phyloP scores from a whole-genome alignment of 495 filamentous ascomycete species.

The Neurospora sp. region DNA sequence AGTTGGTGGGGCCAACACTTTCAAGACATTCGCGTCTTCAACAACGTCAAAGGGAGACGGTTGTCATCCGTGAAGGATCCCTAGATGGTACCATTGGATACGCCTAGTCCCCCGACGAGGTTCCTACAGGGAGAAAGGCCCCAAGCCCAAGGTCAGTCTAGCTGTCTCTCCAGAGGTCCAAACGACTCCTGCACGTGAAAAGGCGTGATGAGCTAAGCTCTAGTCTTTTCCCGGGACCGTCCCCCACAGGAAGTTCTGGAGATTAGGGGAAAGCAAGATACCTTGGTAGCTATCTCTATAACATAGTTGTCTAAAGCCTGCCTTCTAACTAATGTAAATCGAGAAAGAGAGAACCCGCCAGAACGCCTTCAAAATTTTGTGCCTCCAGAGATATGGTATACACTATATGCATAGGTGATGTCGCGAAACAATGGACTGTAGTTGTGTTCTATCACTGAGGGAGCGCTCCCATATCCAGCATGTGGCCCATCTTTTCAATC shows the following conservation, averaged over 20 bases:
- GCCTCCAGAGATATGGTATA: neutral
- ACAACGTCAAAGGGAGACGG: neutral
- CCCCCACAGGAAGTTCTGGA: neutral
- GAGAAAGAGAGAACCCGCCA: neutral
- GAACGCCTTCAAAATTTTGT: neutral
- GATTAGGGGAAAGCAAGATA: too few relatives aligned
- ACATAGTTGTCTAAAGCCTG: neutral
- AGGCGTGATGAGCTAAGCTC: neutral
- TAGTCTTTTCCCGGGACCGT: neutral
- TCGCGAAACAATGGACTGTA: neutral
- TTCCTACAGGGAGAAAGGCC: neutral
- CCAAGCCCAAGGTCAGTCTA: too few relatives aligned
- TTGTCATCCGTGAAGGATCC: too few relatives aligned
- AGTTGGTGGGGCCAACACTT: neutral
- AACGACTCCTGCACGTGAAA: neutral
- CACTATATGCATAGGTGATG: neutral
- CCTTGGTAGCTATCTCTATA: neutral
- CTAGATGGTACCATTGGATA: too few relatives aligned
- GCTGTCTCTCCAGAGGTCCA: neutral
- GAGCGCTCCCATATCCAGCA: slow-evolving; percentile 23
- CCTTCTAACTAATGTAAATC: neutral
- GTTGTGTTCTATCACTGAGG: slow-evolving; percentile 4
- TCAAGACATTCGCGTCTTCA: neutral
- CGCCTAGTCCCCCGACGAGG: too few relatives aligned
- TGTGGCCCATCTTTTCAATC: slow-evolving; percentile 35